These are phyloP conservation scores for Phytophthora sansomeana DNA, from an alignment of 352 stramenopile species.

Conservation along the genomic window DNA sequence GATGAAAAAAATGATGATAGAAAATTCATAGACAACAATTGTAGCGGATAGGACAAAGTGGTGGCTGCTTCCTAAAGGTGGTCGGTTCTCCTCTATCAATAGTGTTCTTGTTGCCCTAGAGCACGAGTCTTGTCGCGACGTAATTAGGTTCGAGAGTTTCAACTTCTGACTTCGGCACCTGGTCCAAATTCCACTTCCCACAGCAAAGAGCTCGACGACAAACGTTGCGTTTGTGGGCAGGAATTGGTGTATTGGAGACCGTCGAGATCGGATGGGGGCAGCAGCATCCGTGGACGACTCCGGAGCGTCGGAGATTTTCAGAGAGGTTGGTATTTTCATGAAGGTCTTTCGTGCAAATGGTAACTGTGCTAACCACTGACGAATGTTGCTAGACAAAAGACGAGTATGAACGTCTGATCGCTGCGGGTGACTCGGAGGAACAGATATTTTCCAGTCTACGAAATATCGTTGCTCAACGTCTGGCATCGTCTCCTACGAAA, in stretches of 20 bases:
- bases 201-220: constrained; percentile 19
- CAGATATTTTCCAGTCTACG: constrained; percentile 54
- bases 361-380: not conserved
- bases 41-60: not conserved
- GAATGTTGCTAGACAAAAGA: constrained; percentile 32
- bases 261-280: constrained; percentile 26
- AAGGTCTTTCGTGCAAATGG: not conserved
- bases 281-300: constrained; percentile 29
- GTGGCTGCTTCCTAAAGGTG: not conserved
- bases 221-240: constrained; percentile 4
- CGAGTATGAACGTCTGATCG: constrained; percentile 48
- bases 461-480: constrained; percentile 35
- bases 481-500: constrained; percentile 11
- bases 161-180: constrained; percentile 2
- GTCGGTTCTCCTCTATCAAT: constrained; percentile 32
- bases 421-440: constrained; percentile 49
- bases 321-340: constrained; percentile 26
- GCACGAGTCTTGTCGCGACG: constrained; percentile 16
- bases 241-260: not conserved
- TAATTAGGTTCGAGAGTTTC: constrained; percentile 30
- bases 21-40: constrained; percentile 2
- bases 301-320: constrained; percentile 22
- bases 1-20: not conserved
- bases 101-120: not conserved
- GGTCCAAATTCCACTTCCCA: constrained; percentile 9